These are phyloP conservation scores for Dianthus caryophyllus DNA, from an alignment of 148 eudicot genomes.

Conservation along the genomic window DNA sequence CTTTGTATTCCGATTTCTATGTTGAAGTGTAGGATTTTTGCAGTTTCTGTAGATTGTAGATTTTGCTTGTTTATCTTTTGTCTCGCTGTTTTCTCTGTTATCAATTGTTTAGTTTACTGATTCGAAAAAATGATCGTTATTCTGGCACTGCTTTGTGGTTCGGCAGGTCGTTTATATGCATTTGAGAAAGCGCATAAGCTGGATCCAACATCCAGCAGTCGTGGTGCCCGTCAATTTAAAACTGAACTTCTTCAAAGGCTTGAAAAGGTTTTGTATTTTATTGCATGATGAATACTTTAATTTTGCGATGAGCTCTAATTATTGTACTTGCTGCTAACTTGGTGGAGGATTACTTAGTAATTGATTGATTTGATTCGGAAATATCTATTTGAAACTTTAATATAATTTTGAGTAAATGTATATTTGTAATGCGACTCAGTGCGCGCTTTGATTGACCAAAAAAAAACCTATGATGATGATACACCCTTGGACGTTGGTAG, in stretches of 20 bases:
- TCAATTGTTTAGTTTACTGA: too few species aligned
- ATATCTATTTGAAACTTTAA: background rate
- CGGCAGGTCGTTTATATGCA: constrained; percentile 92
- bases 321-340: background rate
- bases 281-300: background rate
- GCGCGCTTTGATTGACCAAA: too few species aligned
- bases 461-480: too few species aligned
- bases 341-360: background rate
- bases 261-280: constrained; percentile 56
- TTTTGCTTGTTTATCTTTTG: background rate
- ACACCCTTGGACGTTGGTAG: too few species aligned
- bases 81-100: too few species aligned
- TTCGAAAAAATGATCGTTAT: background rate
- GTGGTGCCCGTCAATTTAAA: constrained; percentile 97
- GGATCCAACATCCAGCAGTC: constrained; percentile 94
- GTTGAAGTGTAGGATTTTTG: background rate
- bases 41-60: background rate
- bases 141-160: too few species aligned
- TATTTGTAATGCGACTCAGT: too few species aligned
- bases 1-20: background rate
- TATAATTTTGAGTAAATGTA: background rate
- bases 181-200: constrained; percentile 94
- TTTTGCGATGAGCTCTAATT: background rate
- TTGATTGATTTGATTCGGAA: background rate
- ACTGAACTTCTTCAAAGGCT: constrained; percentile 92